A percentile compares a stretch with the other conserved stretches of the same genome.
phyloP scores from a whole-genome alignment of 306 rosid species.

The Quercus glauca region DNA sequence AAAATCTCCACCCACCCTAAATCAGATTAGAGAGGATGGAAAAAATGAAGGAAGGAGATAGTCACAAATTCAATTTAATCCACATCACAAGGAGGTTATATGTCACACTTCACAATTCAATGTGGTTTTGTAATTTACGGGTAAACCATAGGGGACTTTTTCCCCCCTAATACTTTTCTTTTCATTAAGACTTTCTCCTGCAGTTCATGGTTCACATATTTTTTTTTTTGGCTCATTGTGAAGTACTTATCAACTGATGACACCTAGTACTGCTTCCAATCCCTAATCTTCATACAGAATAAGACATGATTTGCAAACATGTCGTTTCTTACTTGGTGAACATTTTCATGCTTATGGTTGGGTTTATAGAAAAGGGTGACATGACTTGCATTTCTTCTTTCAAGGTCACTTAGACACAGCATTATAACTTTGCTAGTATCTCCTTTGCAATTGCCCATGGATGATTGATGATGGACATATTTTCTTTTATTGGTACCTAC shows the following conservation, averaged over 20 bases:
- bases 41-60: too few species aligned
- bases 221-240: neutral
- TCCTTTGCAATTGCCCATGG: conserved; percentile 9
- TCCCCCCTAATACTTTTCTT: neutral
- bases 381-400: conserved; percentile 3
- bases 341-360: neutral
- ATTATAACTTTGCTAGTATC: neutral
- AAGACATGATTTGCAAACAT: neutral
- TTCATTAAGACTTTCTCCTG: neutral
- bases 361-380: neutral
- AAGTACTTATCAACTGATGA: neutral
- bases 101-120: too few species aligned
- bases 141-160: too few species aligned
- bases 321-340: neutral
- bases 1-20: too few species aligned
- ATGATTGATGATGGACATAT: neutral
- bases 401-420: neutral
- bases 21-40: too few species aligned
- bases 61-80: too few species aligned
- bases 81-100: too few species aligned
- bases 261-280: neutral
- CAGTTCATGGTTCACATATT: neutral
- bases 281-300: neutral
- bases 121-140: too few species aligned
- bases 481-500: too few species aligned